Evolutionary conservation across 441 rosid species (phyloP), one percentile per base, ranked within the genome.

Genomic region (Bruguiera hainesii): DNA sequence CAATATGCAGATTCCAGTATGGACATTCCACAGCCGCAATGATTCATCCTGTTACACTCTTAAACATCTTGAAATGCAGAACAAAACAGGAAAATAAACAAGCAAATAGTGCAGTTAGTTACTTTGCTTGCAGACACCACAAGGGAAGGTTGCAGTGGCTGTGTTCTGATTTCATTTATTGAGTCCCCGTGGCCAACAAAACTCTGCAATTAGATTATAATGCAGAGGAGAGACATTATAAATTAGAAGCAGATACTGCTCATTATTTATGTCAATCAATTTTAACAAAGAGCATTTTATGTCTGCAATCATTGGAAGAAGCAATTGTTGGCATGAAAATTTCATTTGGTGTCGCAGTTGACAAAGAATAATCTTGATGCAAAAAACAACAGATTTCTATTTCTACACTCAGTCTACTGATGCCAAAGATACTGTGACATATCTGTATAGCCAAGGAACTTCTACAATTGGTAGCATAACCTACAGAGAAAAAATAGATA

Each of bases 171-270:
- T 84, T 91, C 98, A 67, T 91, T 94, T 77, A 94, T 86, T 1
- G 98, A 89, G 80, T 90, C 99, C 57, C 96, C 97, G 69, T 94
- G 99, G 62, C 99, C 99, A 69, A 94, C 98, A 79, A 89, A 91
- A 78, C 96, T 95, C 99, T 91, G 83, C 73, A 74, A 28, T 71
- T 50, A 25, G 57, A 63, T 19, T 73, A 21, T 16, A 56, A 65
- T 11, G 39, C 33, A 55, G 61, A 39, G 26, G 46, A 64, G 66
- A 37, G 3, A 30, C 73, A 74, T 20, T 23, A 9, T 33, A 11
- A 56, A n/a, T 9, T 33, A 39, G 2, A 35, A 58, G 10, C 18
- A 21, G 25, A 55, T 55, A 1, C 30, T 55, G 58, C 58, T 20
- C 5, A 2, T 55, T 42, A 13, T 9, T 37, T 37, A 10, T 3